These are phyloP conservation scores for Pseudoscleropodium purum DNA, from an alignment of 225 moss, liverwort and hornwort species.

Conservation along the genomic window DNA sequence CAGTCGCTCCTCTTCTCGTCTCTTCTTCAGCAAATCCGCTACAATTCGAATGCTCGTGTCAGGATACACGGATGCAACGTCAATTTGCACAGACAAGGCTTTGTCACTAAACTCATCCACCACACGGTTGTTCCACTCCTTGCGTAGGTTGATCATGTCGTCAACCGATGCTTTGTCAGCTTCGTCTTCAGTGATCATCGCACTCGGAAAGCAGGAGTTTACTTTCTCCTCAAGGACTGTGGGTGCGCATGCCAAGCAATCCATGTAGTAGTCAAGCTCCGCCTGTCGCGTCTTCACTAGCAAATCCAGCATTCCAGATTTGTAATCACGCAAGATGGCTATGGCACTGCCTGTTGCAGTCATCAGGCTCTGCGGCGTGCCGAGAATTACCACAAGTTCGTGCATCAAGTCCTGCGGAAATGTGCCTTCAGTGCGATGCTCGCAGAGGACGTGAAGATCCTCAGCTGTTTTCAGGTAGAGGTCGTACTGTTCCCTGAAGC, in stretches of 20 bases:
- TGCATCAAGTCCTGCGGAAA: constrained; percentile 23
- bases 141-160: constrained; percentile 44
- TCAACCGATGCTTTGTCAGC: constrained; percentile 41
- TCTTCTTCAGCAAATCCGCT: constrained; percentile 40
- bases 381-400: constrained; percentile 33
- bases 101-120: constrained; percentile 56
- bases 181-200: constrained; percentile 53
- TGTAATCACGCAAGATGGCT: constrained; percentile 28
- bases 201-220: constrained; percentile 40
- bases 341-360: constrained; percentile 23
- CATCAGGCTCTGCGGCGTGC: constrained; percentile 15
- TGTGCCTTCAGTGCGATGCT: constrained; percentile 20
- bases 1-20: constrained; percentile 42
- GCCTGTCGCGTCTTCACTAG: constrained; percentile 44
- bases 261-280: constrained; percentile 57
- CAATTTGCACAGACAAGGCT: constrained; percentile 37
- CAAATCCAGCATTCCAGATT: constrained; percentile 40
- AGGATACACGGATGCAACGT: constrained; percentile 30
- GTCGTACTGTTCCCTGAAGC: constrained; percentile 44
- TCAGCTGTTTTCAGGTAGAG: constrained; percentile 45
- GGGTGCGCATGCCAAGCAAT: constrained; percentile 46
- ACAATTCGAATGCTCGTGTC: constrained; percentile 33
- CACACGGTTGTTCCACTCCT: constrained; percentile 48
- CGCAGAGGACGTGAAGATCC: constrained; percentile 18
- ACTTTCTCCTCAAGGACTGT: constrained; percentile 34